phyloP scores from a whole-genome alignment of 1,284 basidiomycete genomes.

The Puccinia triticina region DNA sequence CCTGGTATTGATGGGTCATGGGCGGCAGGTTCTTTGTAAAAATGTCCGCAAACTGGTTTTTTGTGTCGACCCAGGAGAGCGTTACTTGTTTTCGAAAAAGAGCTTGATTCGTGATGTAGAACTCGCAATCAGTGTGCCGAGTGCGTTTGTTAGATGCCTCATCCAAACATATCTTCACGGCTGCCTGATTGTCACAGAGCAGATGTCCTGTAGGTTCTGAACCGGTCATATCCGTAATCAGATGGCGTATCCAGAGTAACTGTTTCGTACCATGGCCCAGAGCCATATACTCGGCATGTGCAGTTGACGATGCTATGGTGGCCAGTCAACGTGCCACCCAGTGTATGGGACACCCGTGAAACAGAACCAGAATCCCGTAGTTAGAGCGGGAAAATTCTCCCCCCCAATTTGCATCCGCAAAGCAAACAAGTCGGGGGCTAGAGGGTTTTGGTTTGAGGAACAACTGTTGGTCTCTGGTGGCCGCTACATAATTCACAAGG shows the following conservation, averaged over 20 bases:
- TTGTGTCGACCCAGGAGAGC: not conserved
- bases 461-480: not conserved
- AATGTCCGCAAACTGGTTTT: not conserved
- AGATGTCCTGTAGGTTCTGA: not conserved
- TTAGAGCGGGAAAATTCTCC: not conserved
- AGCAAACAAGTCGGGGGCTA: not conserved
- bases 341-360: too few relatives aligned
- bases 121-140: conserved; percentile 20
- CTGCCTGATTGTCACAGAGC: not conserved
- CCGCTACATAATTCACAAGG: not conserved
- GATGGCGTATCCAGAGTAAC: not conserved
- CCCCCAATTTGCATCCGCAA: conserved; percentile 13
- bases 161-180: not conserved
- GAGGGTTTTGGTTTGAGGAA: not conserved
- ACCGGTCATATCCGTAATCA: not conserved
- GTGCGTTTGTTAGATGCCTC: not conserved
- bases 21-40: not conserved
- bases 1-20: not conserved
- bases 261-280: not conserved
- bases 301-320: not conserved
- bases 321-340: not conserved
- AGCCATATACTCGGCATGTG: conserved; percentile 26
- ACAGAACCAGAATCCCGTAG: too few relatives aligned
- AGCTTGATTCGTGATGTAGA: conserved; percentile 4
- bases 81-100: not conserved